Evolutionary conservation across 2,329 filamentous ascomycete genomes (phyloP).

Genomic region (Aaosphaeria arxii): DNA sequence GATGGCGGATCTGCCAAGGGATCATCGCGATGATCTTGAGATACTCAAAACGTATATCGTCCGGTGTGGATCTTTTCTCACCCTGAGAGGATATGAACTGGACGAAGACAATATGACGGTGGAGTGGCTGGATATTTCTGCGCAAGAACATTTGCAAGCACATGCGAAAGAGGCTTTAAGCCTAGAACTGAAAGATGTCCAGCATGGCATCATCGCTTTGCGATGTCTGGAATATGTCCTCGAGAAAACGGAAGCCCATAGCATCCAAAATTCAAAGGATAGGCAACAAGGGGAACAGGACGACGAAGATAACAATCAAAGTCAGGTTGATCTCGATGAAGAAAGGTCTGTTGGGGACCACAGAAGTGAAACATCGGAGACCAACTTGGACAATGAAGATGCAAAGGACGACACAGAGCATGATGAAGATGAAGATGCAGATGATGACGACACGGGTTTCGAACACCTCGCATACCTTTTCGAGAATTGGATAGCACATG

Average conservation of each 20-base stretch:
- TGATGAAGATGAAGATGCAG: not conserved
- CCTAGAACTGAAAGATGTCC: slow-evolving; percentile 14
- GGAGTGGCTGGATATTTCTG: slow-evolving; percentile 19
- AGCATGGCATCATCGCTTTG: slow-evolving; percentile 22
- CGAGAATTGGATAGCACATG: slow-evolving; percentile 21
- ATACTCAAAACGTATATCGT: slow-evolving; percentile 14
- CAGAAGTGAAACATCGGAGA: not conserved
- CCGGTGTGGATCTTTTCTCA: slow-evolving; percentile 19
- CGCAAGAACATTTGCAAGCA: slow-evolving; percentile 15
- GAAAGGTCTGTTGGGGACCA: not conserved
- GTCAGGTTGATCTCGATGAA: not conserved
- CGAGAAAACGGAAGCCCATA: not conserved
- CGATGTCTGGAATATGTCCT: slow-evolving; percentile 10
- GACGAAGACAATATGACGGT: slow-evolving; percentile 14
- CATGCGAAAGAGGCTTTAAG: slow-evolving; percentile 16
- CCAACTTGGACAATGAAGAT: not conserved
- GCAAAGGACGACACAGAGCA: not conserved
- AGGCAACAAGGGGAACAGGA: not conserved
- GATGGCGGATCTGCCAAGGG: slow-evolving; percentile 16
- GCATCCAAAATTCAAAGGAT: not conserved
- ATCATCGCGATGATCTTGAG: slow-evolving; percentile 12
- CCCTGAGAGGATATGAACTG: slow-evolving; percentile 6
- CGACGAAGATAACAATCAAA: slow-evolving; percentile 1
- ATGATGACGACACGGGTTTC: not conserved
- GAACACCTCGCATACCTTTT: not conserved